Conservation (phyloP, 257 asterid genomes). For the Plectranthus barbatus region DNA sequence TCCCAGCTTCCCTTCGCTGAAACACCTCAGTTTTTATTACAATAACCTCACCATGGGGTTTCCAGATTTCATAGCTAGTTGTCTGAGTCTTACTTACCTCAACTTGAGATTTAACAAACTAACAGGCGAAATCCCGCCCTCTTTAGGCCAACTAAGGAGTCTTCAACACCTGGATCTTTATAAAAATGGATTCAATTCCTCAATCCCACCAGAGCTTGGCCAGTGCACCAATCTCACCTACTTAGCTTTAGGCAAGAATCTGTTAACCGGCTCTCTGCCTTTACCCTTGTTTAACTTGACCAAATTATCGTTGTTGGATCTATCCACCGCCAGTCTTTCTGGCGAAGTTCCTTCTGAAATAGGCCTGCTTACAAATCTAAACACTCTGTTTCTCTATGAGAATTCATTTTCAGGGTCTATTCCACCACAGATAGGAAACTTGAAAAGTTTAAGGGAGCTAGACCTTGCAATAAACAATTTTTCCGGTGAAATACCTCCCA, state of each 20-base stretch:
- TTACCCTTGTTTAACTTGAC: conserved; percentile 44
- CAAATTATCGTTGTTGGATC: conserved; percentile 34
- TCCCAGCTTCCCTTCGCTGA: conserved; percentile 37
- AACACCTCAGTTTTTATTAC: conserved; percentile 30
- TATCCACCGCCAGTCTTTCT: conserved; percentile 48
- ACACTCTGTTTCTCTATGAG: conserved; percentile 21
- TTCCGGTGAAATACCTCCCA: conserved; percentile 52
- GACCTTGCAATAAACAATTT: conserved; percentile 9
- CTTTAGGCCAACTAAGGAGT: conserved; percentile 28
- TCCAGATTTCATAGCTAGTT: conserved; percentile 45
- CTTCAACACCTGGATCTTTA: conserved; percentile 30
- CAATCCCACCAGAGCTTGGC: conserved; percentile 42
- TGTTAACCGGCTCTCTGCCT: conserved; percentile 54
- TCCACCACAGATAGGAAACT: conserved; percentile 45
- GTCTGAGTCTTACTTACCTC: conserved; percentile 51
- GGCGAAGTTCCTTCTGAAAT: conserved; percentile 46
- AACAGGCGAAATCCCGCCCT: conserved; percentile 33
- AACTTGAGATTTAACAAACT: too few species aligned
- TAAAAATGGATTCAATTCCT: conserved; percentile 26
- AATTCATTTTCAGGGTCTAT: conserved; percentile 54
- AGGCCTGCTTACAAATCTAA: conserved; percentile 32
- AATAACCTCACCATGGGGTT: conserved; percentile 40
- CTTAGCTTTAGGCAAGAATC: conserved; percentile 31
- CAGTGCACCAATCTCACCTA: conserved; percentile 29
- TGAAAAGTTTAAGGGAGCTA: conserved; percentile 13